Evolutionary conservation across 73 alveolate genomes (phyloP), one percentile per base, ranked within the genome.

Genomic region (Symbiodinium natans): DNA sequence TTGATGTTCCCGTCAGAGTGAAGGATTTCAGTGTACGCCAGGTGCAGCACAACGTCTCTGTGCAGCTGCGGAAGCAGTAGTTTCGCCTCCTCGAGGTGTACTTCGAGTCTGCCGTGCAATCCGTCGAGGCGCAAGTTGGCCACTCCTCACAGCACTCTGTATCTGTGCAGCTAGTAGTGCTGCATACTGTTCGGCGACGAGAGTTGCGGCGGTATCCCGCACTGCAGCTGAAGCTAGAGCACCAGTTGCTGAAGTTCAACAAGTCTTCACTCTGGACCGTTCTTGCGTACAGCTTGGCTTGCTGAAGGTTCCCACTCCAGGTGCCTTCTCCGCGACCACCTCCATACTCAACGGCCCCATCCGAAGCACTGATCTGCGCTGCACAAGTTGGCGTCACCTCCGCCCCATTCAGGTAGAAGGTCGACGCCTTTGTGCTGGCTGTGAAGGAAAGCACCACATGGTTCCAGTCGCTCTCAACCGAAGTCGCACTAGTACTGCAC

Each of bases 121-220:
- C 95, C 9, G 38, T 33, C 13, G 40, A 42, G 40, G 38, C 71
- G 75, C 95, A 89, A 31, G 95, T 68, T 7, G 95, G 95, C 95
- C 95, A 89, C 21, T 83, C 95, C 86, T 89, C 95, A n/a, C 95
- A 89, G 43, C 95, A 89, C 34, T 89, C 95, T 3, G 86, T 46
- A 41, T 89, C 95, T 39, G 95, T 59, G 86, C 95, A 89, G 41
- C 86, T 19, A 8, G 95, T 25, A 31, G 46, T 89, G n/a, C 86
- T 27, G 95, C 95, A 89, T n/a, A 9, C 36, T 1, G 46, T 41
- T 3, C 87, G 68, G 29, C 56, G 29, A 25, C 95, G 23, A 34
- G 95, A 89, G 31, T 59, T 68, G 31, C 95, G 95, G 39, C 95
- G 95, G 31, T 89, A 89, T 54, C 75, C 95, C 41, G 95, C 39